A percentile compares a stretch with the other conserved stretches of the same genome.
These are phyloP conservation scores for Fusarium sp. DNA, from an alignment of 2,329 filamentous ascomycete species.

Conservation along the genomic window DNA sequence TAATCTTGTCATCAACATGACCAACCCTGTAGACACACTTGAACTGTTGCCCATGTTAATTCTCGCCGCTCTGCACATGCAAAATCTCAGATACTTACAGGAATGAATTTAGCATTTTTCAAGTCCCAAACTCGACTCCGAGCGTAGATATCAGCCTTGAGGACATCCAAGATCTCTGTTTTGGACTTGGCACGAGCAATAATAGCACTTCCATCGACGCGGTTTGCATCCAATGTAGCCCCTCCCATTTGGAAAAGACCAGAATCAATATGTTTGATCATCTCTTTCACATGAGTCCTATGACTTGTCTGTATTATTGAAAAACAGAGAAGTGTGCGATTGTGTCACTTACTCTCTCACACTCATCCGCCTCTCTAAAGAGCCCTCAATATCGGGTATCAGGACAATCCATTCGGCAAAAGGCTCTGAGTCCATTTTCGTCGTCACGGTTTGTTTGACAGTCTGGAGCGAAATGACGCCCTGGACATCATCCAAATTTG, in stretches of 20 bases:
- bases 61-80: accelerated
- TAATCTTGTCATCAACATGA: neutral
- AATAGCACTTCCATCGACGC: neutral
- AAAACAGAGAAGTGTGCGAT: accelerated
- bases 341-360: neutral
- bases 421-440: neutral
- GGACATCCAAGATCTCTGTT: neutral
- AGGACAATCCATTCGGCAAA: neutral
- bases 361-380: neutral
- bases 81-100: neutral
- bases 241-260: constrained; percentile 10
- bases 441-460: neutral
- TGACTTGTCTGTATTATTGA: neutral
- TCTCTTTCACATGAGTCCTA: neutral
- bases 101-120: neutral
- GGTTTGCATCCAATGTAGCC: neutral
- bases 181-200: neutral
- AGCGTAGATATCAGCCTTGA: neutral
- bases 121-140: neutral
- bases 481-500: neutral
- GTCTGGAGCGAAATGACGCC: neutral
- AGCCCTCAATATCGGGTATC: neutral
- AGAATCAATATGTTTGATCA: neutral
- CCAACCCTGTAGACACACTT: neutral
- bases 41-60: neutral